Percentiles rank a stretch among this genome's conserved stretches.
phyloP scores from a whole-genome alignment of 805 yeast species.

The Citeromyces matritensis region DNA sequence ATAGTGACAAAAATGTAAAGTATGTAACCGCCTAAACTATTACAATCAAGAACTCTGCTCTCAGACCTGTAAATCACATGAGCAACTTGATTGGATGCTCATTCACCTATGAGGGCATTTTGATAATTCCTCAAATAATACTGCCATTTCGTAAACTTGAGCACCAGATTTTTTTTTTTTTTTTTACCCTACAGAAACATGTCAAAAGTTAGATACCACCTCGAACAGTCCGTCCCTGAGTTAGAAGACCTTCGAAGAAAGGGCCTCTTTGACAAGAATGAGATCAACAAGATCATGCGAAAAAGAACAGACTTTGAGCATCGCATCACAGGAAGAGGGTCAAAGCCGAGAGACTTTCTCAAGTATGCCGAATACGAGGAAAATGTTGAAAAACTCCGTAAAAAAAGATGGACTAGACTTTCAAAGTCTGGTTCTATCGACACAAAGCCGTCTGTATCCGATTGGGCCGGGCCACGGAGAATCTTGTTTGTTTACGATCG shows the following conservation, averaged over 20 bases:
- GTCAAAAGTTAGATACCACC: slow-evolving; percentile 31
- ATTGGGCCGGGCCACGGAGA: slow-evolving; percentile 77
- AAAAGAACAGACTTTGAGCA: slow-evolving; percentile 94
- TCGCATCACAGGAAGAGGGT: slow-evolving; percentile 70
- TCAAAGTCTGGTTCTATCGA: slow-evolving; percentile 39
- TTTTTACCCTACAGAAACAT: slow-evolving; percentile 6
- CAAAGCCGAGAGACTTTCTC: slow-evolving; percentile 61
- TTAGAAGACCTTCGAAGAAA: slow-evolving; percentile 74
- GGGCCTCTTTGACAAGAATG: slow-evolving; percentile 71
- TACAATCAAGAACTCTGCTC: too few relatives aligned
- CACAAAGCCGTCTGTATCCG: slow-evolving; percentile 53
- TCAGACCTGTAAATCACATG: too few relatives aligned
- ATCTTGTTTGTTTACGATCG: slow-evolving; percentile 74
- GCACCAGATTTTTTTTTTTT: slow-evolving; percentile 1
- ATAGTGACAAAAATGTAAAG: too few relatives aligned
- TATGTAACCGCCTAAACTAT: too few relatives aligned
- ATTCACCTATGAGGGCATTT: too few relatives aligned
- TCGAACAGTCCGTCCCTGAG: slow-evolving; percentile 76
- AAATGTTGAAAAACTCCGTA: slow-evolving; percentile 64
- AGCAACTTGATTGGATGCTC: too few relatives aligned
- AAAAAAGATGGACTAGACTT: slow-evolving; percentile 53
- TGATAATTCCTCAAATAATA: too few relatives aligned
- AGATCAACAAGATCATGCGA: slow-evolving; percentile 75
- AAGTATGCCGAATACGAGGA: slow-evolving; percentile 70
- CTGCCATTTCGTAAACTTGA: not conserved